These are phyloP conservation scores for Harrya chromipes DNA, from an alignment of 768 basidiomycete genomes.

Conservation along the genomic window DNA sequence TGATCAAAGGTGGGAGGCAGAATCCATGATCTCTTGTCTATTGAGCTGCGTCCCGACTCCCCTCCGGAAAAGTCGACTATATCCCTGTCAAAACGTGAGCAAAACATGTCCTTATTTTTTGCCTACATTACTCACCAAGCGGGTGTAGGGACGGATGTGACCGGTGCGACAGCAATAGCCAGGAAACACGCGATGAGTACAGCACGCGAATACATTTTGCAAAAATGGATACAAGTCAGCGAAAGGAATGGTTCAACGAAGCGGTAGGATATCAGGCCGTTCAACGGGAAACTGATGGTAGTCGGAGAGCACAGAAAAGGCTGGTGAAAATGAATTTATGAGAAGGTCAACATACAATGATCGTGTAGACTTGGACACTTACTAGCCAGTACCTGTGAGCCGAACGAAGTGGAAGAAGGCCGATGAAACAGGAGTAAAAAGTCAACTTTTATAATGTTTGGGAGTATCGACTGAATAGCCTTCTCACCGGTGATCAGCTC, in stretches of 20 bases:
- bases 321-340: background rate
- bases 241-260: too few species aligned
- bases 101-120: too few species aligned
- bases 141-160: background rate
- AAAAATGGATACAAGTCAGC: background rate
- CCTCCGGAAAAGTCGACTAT: too few species aligned
- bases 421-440: too few species aligned
- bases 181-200: background rate
- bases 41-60: too few species aligned
- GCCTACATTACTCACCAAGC: too few species aligned
- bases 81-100: too few species aligned
- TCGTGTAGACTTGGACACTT: background rate
- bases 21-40: too few species aligned
- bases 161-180: background rate
- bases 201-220: background rate
- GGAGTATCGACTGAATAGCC: too few species aligned
- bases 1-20: too few species aligned
- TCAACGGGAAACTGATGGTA: background rate
- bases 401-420: background rate
- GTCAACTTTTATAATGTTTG: too few species aligned
- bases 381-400: slow-evolving; percentile 1
- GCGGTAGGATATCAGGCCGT: background rate
- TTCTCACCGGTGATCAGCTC: too few species aligned
- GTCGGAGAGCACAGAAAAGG: background rate
- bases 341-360: background rate